phyloP scores from a whole-genome alignment of 169 alveolate species.

The Cryptosporidium canis region DNA sequence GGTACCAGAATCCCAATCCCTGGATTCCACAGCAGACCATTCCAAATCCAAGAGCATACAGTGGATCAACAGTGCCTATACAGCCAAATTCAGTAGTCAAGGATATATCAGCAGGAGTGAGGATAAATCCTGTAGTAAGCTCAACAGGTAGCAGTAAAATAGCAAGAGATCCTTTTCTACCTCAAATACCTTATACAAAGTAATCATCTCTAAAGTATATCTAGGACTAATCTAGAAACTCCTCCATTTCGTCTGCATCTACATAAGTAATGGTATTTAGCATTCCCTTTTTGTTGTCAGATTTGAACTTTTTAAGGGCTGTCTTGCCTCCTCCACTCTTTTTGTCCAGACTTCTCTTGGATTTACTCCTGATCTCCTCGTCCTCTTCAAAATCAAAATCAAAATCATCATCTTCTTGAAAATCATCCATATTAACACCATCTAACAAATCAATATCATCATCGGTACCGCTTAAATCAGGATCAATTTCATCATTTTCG shows the following conservation, averaged over 20 bases:
- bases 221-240: conserved; percentile 12
- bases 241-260: conserved; percentile 71
- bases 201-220: background rate
- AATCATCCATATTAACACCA: conserved; percentile 73
- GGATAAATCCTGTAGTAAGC: too few relatives aligned
- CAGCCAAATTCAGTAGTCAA: too few relatives aligned
- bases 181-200: background rate
- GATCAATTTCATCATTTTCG: conserved; percentile 69
- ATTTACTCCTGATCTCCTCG: background rate
- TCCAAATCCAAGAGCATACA: too few relatives aligned
- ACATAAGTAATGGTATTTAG: conserved; percentile 26
- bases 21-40: too few relatives aligned
- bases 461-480: conserved; percentile 74
- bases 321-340: conserved; percentile 29
- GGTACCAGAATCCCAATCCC: too few relatives aligned
- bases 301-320: conserved; percentile 6
- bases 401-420: conserved; percentile 75
- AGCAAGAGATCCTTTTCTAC: background rate
- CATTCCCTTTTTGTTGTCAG: background rate
- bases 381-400: background rate
- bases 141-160: too few relatives aligned
- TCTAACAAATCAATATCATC: conserved; percentile 74
- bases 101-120: too few relatives aligned
- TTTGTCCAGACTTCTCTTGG: background rate
- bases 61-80: too few relatives aligned